Base-by-base conservation (phyloP, 1,139 yeast genomes). In the Blastobotrys proliferans region DNA sequence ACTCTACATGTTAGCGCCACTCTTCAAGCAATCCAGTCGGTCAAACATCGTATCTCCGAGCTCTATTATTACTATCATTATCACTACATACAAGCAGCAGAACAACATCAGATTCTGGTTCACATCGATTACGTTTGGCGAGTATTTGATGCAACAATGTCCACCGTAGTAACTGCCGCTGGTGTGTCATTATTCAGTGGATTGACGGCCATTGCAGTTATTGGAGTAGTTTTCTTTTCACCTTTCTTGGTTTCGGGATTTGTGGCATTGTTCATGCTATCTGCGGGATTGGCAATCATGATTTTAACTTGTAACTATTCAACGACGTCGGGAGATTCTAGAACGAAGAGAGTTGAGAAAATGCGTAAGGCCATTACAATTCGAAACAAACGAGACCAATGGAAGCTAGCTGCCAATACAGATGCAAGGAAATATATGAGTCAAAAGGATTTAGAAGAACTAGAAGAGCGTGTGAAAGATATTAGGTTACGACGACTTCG, bases 201-300 rank as follows among this genome's bases (percentile, higher is more conserved):
- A 6, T 45, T 48, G 1, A 35, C 44, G 11, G 35, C 40, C 9
- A 33, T 43, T 3, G 41, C 46, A 2, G 40, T 44, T 10, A 27
- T 47, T 4, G 39, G 51, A 34, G 32, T 32, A 47, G 30, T 28
- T 3, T 35, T 22, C 9, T 20, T 28, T 31, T 45, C 55, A 8
- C 58, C 59, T 8, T 16, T 52, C 6, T 42, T 54, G 25, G 13
- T 53, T 16, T 28, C 45, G 14, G 32, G 47, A 3, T 28, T 47
- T 2, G 18, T 42, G 1, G 30, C 51, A n/a, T 41, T 48, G 2
- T 35, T 49, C 20, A 16, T 46, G n/a, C 41, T 47, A 6, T 52
- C 55, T 53, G 21, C 46, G 14, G 40, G 44, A 1, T 39, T 44
- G 6, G 27, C 42, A 8, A 28, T 46, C 27, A 42, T 40, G 3